Percentiles rank a stretch among this genome's conserved stretches.
phyloP scores from a whole-genome alignment of 2,329 filamentous ascomycete species.

The Penicillium fuscoglaucum region DNA sequence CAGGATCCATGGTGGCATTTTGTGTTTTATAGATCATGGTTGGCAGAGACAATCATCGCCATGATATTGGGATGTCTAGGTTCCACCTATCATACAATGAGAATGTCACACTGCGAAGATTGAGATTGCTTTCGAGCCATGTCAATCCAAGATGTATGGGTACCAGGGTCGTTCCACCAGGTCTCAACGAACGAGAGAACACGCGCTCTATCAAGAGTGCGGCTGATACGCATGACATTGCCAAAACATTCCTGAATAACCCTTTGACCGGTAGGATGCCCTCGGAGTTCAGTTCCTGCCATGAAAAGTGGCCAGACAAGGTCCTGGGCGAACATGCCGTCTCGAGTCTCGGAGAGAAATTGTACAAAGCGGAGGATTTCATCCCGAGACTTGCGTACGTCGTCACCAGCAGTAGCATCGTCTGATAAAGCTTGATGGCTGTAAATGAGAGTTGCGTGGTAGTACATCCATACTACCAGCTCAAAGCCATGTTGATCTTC shows the following conservation, averaged over 20 bases:
- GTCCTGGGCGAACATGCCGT: conserved; percentile 25
- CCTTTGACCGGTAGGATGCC: conserved; percentile 1
- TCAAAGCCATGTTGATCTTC: conserved; percentile 15
- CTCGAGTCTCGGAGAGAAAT: conserved; percentile 11
- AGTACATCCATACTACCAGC: conserved; percentile 20
- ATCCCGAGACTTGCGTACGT: conserved; percentile 6
- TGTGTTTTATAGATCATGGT: not conserved
- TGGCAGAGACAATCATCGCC: not conserved
- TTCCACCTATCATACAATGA: conserved; percentile 12
- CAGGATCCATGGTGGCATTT: too few relatives aligned
- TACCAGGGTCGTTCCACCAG: conserved; percentile 5
- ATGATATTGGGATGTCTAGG: not conserved
- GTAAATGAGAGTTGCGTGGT: conserved; percentile 24
- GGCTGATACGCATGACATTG: conserved; percentile 15
- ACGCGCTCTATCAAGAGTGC: conserved; percentile 10
- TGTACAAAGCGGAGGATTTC: conserved; percentile 14
- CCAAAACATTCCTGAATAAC: conserved; percentile 3
- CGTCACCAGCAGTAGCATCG: not conserved
- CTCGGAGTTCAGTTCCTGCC: conserved; percentile 25
- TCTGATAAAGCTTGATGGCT: conserved; percentile 19
- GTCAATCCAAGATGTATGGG: conserved; percentile 16
- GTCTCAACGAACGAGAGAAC: conserved; percentile 11
- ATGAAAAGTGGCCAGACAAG: conserved; percentile 33
- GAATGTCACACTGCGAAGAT: conserved; percentile 7
- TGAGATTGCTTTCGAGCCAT: conserved; percentile 12